phyloP scores from a whole-genome alignment of 768 basidiomycete genomes.

The Russula olivacea region DNA sequence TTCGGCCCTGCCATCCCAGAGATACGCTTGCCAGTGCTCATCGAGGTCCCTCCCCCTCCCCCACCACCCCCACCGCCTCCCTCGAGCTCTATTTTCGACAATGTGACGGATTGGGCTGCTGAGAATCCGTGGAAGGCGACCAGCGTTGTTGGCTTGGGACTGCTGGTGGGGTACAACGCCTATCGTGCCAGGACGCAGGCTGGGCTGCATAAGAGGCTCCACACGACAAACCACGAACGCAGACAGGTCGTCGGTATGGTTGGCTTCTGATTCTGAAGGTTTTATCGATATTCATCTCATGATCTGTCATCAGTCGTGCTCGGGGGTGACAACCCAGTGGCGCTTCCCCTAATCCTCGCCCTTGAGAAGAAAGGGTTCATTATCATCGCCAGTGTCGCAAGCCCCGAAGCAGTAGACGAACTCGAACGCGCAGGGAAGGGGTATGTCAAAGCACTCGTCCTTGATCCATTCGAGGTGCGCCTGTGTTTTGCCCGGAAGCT shows the following conservation, averaged over 20 bases:
- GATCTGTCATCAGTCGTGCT: constrained; percentile 52
- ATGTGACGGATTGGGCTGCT: constrained; percentile 46
- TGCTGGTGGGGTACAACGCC: constrained; percentile 52
- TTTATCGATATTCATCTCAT: constrained; percentile 8
- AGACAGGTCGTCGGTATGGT: constrained; percentile 43
- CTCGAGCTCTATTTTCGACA: constrained; percentile 41
- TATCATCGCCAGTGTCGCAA: constrained; percentile 72
- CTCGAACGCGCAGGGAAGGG: constrained; percentile 67
- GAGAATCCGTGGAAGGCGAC: constrained; percentile 58
- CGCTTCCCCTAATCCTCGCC: constrained; percentile 63
- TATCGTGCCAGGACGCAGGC: constrained; percentile 26
- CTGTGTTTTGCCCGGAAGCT: background rate
- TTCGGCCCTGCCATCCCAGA: constrained; percentile 54
- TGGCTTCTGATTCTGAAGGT: constrained; percentile 7
- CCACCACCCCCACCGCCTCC: constrained; percentile 39
- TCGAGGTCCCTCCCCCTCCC: constrained; percentile 67
- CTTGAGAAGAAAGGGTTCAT: constrained; percentile 78
- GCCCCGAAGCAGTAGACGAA: constrained; percentile 54
- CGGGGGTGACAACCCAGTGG: constrained; percentile 72
- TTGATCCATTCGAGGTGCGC: constrained; percentile 71
- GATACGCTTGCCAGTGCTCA: constrained; percentile 59
- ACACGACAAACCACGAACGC: constrained; percentile 33
- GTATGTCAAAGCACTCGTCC: constrained; percentile 72
- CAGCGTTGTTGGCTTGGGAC: constrained; percentile 52
- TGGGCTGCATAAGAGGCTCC: constrained; percentile 26